Percentiles rank a stretch among this genome's conserved stretches.
Conservation (phyloP, 2,329 filamentous ascomycete species). For the Thelonectria blattea region DNA sequence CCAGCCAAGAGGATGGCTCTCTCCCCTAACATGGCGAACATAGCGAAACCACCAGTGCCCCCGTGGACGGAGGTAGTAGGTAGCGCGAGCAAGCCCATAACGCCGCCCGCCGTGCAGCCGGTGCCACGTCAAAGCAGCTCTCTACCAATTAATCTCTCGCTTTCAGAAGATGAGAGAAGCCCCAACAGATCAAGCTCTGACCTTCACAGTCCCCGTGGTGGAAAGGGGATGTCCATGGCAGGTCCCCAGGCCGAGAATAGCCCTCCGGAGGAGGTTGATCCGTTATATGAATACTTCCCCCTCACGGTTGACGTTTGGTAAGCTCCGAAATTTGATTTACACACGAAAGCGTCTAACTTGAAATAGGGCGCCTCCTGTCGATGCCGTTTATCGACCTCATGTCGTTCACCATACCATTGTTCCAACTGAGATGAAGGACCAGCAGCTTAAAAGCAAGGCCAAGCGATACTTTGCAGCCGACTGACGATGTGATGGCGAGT, state of each 20-base stretch:
- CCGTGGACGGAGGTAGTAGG: constrained; percentile 52
- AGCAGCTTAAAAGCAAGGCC: constrained; percentile 67
- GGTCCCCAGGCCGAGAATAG: constrained; percentile 58
- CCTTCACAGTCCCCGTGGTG: constrained; percentile 56
- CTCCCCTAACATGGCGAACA: constrained; percentile 55
- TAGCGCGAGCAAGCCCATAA: constrained; percentile 28
- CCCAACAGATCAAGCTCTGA: constrained; percentile 59
- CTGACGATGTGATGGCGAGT: constrained; percentile 35
- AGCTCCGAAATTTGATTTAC: constrained; percentile 27
- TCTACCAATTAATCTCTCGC: constrained; percentile 58
- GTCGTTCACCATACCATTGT: constrained; percentile 88
- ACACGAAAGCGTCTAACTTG: constrained; percentile 21
- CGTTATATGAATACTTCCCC: constrained; percentile 94
- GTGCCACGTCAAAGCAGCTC: constrained; percentile 39
- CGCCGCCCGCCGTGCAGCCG: constrained; percentile 28
- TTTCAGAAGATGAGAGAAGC: constrained; percentile 67
- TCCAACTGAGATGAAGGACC: constrained; percentile 72
- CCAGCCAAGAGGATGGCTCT: constrained; percentile 60
- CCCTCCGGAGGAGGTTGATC: constrained; percentile 77
- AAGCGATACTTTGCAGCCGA: constrained; percentile 78
- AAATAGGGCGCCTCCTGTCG: constrained; percentile 79
- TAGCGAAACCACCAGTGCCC: constrained; percentile 60
- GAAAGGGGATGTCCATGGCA: constrained; percentile 45
- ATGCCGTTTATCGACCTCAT: constrained; percentile 89
- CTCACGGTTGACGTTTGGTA: constrained; percentile 87